Percentiles rank a stretch among this genome's conserved stretches.
phyloP scores from a whole-genome alignment of 1,139 yeast genomes.

The Taphrina communis region DNA sequence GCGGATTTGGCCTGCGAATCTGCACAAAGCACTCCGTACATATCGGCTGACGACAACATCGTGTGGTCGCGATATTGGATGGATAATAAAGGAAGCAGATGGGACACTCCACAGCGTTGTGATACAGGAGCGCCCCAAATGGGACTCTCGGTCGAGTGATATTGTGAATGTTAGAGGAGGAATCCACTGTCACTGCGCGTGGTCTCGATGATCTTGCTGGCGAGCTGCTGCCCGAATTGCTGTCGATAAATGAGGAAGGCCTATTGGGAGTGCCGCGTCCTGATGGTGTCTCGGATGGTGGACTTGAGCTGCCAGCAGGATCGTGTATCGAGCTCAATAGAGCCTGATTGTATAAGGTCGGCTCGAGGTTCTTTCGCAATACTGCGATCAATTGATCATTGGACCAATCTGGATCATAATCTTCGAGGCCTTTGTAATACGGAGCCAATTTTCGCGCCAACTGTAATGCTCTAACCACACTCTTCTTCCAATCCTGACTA shows the following conservation, averaged over 20 bases:
- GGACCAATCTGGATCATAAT: constrained; percentile 75
- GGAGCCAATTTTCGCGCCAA: constrained; percentile 78
- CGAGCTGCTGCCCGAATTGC: background rate
- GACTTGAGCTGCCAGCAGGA: constrained; percentile 25
- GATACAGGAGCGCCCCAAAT: constrained; percentile 36
- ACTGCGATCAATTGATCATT: constrained; percentile 69
- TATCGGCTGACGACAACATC: constrained; percentile 91
- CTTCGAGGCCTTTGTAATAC: constrained; percentile 86
- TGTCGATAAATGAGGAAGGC: constrained; percentile 26
- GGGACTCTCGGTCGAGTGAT: constrained; percentile 15
- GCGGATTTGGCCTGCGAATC: constrained; percentile 91
- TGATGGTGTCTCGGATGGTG: constrained; percentile 20
- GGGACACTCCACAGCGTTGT: constrained; percentile 72
- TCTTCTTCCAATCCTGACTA: constrained; percentile 38
- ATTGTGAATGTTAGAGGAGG: constrained; percentile 24
- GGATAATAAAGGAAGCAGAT: constrained; percentile 92
- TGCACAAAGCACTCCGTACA: constrained; percentile 98
- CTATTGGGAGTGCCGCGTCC: constrained; percentile 20
- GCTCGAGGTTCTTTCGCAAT: constrained; percentile 49
- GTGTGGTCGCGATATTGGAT: constrained; percentile 72
- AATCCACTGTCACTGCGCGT: constrained; percentile 39
- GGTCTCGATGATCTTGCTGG: constrained; percentile 26
- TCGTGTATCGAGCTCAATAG: constrained; percentile 24
- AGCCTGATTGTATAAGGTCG: constrained; percentile 34
- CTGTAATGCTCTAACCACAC: constrained; percentile 43